These are phyloP conservation scores for Penicillium sp. DNA, from an alignment of 2,329 filamentous ascomycete genomes.

Conservation along the genomic window DNA sequence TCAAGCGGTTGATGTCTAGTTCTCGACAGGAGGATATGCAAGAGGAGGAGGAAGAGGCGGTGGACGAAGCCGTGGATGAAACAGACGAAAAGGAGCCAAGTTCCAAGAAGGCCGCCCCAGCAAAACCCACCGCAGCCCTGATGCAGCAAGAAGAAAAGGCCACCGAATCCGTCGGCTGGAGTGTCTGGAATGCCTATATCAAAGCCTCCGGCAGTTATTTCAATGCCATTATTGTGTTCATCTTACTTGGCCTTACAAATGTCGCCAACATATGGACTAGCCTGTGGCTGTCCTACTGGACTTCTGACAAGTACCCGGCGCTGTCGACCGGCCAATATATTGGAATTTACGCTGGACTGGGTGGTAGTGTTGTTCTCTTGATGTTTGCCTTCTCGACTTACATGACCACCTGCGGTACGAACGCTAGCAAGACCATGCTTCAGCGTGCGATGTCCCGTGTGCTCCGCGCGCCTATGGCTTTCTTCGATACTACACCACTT, in stretches of 20 bases:
- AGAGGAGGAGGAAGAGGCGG: conserved; percentile 44
- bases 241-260: conserved; percentile 63
- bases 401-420: conserved; percentile 71
- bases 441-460: conserved; percentile 69
- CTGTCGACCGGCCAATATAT: conserved; percentile 62
- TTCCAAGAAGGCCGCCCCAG: conserved; percentile 6
- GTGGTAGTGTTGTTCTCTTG: conserved; percentile 59
- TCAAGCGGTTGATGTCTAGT: conserved; percentile 72
- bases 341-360: conserved; percentile 61
- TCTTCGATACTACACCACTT: conserved; percentile 93
- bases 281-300: conserved; percentile 93
- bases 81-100: conserved; percentile 27
- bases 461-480: conserved; percentile 64
- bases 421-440: conserved; percentile 72
- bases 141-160: conserved; percentile 52
- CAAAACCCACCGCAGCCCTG: conserved; percentile 24
- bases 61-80: conserved; percentile 41
- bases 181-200: conserved; percentile 70
- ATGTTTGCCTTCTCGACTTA: conserved; percentile 73
- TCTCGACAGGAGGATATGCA: conserved; percentile 50
- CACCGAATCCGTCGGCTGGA: conserved; percentile 67
- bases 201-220: conserved; percentile 62
- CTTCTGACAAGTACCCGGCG: conserved; percentile 60
- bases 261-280: conserved; percentile 79
- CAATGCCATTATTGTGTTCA: conserved; percentile 51